These are phyloP conservation scores for Vanrija pseudolonga DNA, from an alignment of 1,284 basidiomycete species.

Conservation along the genomic window DNA sequence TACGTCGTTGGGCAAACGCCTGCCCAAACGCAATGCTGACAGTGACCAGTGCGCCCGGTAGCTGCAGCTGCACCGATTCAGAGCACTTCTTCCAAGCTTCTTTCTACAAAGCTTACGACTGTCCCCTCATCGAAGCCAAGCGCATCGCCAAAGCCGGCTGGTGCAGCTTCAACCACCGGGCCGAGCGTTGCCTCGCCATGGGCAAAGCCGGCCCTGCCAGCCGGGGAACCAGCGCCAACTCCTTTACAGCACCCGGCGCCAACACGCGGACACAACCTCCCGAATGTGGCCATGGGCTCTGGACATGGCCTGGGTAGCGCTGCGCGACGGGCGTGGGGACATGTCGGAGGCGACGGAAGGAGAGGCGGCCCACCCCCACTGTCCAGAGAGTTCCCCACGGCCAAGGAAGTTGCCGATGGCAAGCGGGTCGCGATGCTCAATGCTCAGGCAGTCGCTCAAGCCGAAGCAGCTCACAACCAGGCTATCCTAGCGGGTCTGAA, in stretches of 20 bases:
- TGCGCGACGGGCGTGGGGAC: constrained; percentile 22
- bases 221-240: constrained; percentile 8
- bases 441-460: constrained; percentile 44
- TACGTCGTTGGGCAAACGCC: not conserved
- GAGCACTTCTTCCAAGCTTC: constrained; percentile 59
- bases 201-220: constrained; percentile 37
- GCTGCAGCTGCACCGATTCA: constrained; percentile 46
- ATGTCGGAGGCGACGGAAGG: constrained; percentile 2
- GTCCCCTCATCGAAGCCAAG: constrained; percentile 33
- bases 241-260: constrained; percentile 33
- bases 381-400: constrained; percentile 69
- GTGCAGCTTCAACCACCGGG: constrained; percentile 10
- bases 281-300: constrained; percentile 28
- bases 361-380: constrained; percentile 16
- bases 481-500: constrained; percentile 60
- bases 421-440: constrained; percentile 33
- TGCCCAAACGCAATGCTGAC: constrained; percentile 4
- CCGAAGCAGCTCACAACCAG: constrained; percentile 57
- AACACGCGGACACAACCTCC: constrained; percentile 14
- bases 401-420: constrained; percentile 76
- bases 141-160: constrained; percentile 32
- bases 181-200: constrained; percentile 37
- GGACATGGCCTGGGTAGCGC: constrained; percentile 26
- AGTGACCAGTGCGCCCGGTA: constrained; percentile 49
- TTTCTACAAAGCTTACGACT: constrained; percentile 76